Evolutionary conservation across 1,139 yeast species (phyloP).

Genomic region (Kluyveromyces sp.): DNA sequence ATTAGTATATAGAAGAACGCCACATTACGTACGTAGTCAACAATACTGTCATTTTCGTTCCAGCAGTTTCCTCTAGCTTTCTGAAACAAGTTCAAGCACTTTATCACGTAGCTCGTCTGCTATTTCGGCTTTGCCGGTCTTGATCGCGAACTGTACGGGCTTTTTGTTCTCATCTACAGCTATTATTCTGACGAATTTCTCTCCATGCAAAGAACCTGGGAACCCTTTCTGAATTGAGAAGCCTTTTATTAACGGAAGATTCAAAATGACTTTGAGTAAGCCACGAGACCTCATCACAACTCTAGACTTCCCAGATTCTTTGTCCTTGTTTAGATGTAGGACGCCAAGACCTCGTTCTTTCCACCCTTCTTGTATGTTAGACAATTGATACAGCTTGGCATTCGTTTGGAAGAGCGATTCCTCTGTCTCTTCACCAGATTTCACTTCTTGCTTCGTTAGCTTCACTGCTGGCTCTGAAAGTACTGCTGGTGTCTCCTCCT

Average conservation of each 20-base stretch:
- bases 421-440: slow-evolving; percentile 91
- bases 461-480: slow-evolving; percentile 22
- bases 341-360: slow-evolving; percentile 91
- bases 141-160: slow-evolving; percentile 79
- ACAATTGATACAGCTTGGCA: slow-evolving; percentile 72
- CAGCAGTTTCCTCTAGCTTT: slow-evolving; percentile 6
- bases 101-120: slow-evolving; percentile 53
- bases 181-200: slow-evolving; percentile 70
- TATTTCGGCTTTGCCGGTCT: slow-evolving; percentile 56
- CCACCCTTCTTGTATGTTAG: slow-evolving; percentile 73
- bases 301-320: slow-evolving; percentile 38
- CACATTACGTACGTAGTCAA: no score
- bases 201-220: slow-evolving; percentile 74
- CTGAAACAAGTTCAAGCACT: slow-evolving; percentile 34
- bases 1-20: not conserved
- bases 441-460: slow-evolving; percentile 43
- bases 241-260: slow-evolving; percentile 54
- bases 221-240: slow-evolving; percentile 69
- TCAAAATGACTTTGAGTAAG: slow-evolving; percentile 72
- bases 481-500: slow-evolving; percentile 8
- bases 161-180: slow-evolving; percentile 48
- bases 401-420: slow-evolving; percentile 58
- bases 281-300: slow-evolving; percentile 91
- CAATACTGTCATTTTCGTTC: no score
- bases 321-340: slow-evolving; percentile 62